Evolutionary conservation across 352 stramenopile genomes (phyloP).

Genomic region (Peronospora farinosa): DNA sequence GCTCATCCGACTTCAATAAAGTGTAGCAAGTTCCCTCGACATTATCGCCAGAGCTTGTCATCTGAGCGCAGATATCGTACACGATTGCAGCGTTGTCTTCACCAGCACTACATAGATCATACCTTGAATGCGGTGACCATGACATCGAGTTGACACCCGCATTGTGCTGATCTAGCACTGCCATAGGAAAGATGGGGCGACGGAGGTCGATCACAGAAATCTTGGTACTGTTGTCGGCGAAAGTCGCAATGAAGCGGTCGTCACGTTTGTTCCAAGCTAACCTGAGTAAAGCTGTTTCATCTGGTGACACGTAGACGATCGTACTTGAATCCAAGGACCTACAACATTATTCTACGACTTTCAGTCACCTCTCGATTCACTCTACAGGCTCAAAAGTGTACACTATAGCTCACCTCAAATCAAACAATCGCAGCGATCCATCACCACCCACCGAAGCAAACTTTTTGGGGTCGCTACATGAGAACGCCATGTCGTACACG

Average conservation of each 20-base stretch:
- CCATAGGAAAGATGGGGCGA: conserved; percentile 85
- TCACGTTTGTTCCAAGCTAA: conserved; percentile 97
- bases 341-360: neutral
- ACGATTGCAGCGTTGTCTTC: conserved; percentile 95
- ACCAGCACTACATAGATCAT: conserved; percentile 92
- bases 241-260: conserved; percentile 94
- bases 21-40: conserved; percentile 31
- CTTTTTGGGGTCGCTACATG: conserved; percentile 86
- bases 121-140: conserved; percentile 90
- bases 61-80: conserved; percentile 84
- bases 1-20: conserved; percentile 57
- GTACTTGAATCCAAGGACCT: conserved; percentile 87
- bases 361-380: neutral
- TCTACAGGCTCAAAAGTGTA: neutral
- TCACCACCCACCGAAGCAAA: conserved; percentile 97
- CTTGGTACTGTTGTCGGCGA: conserved; percentile 87
- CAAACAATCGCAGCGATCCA: conserved; percentile 95
- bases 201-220: conserved; percentile 95
- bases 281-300: conserved; percentile 87
- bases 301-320: conserved; percentile 94
- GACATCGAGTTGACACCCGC: conserved; percentile 93
- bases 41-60: conserved; percentile 26
- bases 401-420: conserved; percentile 80
- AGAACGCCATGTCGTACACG: conserved; percentile 98
- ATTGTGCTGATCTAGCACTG: conserved; percentile 89